phyloP scores from a whole-genome alignment of 73 alveolate species.

The Tetrahymena malaccensis region DNA sequence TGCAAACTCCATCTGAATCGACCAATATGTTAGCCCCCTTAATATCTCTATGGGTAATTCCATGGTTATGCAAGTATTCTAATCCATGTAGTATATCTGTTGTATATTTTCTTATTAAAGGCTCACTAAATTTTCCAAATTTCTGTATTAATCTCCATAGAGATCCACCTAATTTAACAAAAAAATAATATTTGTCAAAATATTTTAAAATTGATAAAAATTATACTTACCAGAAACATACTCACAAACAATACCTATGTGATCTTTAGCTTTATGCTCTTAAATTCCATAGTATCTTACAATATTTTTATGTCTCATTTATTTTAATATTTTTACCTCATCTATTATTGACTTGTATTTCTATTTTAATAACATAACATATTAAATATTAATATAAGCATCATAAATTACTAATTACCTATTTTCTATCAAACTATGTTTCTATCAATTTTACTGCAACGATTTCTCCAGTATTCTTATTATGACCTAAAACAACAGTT shows the following conservation, averaged over 20 bases:
- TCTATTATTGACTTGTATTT: conserved; percentile 41
- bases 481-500: conserved; percentile 77
- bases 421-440: not conserved
- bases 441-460: conserved; percentile 71
- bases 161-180: conserved; percentile 24
- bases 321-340: conserved; percentile 50
- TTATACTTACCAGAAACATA: conserved; percentile 47
- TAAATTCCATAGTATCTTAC: conserved; percentile 64
- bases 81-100: conserved; percentile 65
- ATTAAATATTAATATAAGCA: no score
- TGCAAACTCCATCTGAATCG: conserved; percentile 7
- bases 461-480: conserved; percentile 60
- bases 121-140: conserved; percentile 54
- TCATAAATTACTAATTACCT: not conserved
- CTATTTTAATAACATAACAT: not conserved
- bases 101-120: conserved; percentile 48
- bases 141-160: conserved; percentile 33
- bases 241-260: conserved; percentile 59
- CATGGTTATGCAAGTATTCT: conserved; percentile 60
- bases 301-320: conserved; percentile 52
- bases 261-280: conserved; percentile 14
- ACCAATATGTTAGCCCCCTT: conserved; percentile 82
- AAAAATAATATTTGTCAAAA: not conserved
- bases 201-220: not conserved
- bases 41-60: conserved; percentile 77